Evolutionary conservation across 768 basidiomycete species (phyloP).

Genomic region (Hygrophorus pudorinus): DNA sequence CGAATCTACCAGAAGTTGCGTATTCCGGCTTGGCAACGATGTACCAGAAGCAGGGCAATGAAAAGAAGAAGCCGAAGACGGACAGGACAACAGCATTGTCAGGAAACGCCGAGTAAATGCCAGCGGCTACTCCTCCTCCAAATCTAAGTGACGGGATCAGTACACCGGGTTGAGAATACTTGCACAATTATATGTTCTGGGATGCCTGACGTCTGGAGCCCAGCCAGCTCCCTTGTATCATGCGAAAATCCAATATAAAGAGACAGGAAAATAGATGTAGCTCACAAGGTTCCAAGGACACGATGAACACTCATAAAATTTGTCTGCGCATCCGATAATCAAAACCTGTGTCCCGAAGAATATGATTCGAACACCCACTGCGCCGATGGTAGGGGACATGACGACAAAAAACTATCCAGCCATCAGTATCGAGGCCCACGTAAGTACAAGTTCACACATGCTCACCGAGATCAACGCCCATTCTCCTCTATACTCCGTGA

Average conservation of each 20-base stretch:
- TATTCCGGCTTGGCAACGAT: constrained; percentile 74
- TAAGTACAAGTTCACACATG: constrained; percentile 9
- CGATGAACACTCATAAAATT: constrained; percentile 82
- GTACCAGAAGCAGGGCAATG: constrained; percentile 89
- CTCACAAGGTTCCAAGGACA: constrained; percentile 76
- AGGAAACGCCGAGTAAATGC: constrained; percentile 64
- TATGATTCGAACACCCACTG: constrained; percentile 30
- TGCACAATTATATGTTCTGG: too few species aligned
- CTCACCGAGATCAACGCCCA: constrained; percentile 92
- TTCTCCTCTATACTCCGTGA: constrained; percentile 79
- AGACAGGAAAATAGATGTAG: constrained; percentile 4
- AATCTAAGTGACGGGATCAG: constrained; percentile 31
- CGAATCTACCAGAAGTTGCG: constrained; percentile 67
- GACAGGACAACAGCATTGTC: constrained; percentile 67
- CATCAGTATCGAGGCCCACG: constrained; percentile 1
- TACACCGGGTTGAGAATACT: constrained; percentile 1
- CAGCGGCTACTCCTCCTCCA: constrained; percentile 70
- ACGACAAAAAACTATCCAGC: constrained; percentile 70
- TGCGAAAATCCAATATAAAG: too few species aligned
- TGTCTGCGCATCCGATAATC: constrained; percentile 38
- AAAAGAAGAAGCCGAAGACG: constrained; percentile 80
- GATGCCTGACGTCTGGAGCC: too few species aligned
- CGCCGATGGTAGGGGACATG: constrained; percentile 84
- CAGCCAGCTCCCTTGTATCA: too few species aligned
- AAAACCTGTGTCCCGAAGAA: constrained; percentile 1